Base-by-base conservation (phyloP, 257 asterid species). In the Jasminum sambac region DNA sequence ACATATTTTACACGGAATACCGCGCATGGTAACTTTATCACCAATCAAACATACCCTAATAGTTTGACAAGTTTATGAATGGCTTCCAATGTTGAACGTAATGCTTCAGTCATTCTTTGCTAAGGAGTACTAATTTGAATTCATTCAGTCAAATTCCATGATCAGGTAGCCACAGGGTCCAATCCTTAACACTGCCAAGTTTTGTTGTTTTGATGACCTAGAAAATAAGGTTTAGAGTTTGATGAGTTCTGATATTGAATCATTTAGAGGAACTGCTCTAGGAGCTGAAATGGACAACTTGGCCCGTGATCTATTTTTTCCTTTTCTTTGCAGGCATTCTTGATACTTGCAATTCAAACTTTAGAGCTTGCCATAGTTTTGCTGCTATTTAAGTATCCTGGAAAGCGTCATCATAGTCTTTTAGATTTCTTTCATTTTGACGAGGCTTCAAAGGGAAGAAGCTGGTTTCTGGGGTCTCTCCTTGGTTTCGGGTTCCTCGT, bases 401-500 rank as follows among this genome's bases (percentile, higher is more conserved):
- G 82, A 37, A 86, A 90, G 76, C 88, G 92, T 67, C 87, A 76
- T 52, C 83, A 73, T 55, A 77, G 82, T 66, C 77, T 88, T 72
- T 66, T 11, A 64, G 90, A 87, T 67, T 87, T 84, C 78, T 87
- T 93, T 68, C 67, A 55, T 34, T 78, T 77, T 55, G 70, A 77
- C 65, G 73, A 72, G 72, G 16, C 78, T 55, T 68, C 85, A 38
- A 64, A 69, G 34, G 80, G 66, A 67, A 84, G 97, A 80, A 88
- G 78, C 84, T 84, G 89, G 90, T 63, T 88, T 76, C 82, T 88
- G 70, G 85, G 90, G 26, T 75, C 94, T 9, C 63, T 64, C 36
- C 68, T 84, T 69, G 96, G 98, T 63, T 77, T 82, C 39, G 83
- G 83, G 19, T 79, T 82, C 71, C 90, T 93, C 52, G 76, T 90